These are phyloP conservation scores for Kuraishia hungarica DNA, from an alignment of 805 yeast species.

Conservation along the genomic window DNA sequence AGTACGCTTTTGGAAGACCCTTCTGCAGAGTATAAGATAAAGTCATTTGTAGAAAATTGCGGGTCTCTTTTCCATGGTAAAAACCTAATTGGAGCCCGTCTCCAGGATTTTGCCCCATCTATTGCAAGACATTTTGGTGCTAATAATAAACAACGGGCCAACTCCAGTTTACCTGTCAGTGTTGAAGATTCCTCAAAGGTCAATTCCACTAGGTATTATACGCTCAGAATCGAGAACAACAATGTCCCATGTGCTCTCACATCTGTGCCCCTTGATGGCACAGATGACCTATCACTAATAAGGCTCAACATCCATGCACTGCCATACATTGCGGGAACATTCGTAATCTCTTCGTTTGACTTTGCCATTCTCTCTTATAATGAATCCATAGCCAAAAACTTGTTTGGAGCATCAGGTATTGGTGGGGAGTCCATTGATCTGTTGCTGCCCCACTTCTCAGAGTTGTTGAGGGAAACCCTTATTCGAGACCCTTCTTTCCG, in stretches of 20 bases:
- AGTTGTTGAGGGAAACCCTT: slow-evolving; percentile 33
- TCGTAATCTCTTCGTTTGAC: slow-evolving; percentile 49
- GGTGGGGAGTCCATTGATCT: slow-evolving; percentile 40
- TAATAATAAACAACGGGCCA: background rate
- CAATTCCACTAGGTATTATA: slow-evolving; percentile 56
- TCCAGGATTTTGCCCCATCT: slow-evolving; percentile 8
- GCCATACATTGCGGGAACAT: slow-evolving; percentile 84
- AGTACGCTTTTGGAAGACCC: slow-evolving; percentile 10
- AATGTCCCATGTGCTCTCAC: slow-evolving; percentile 68
- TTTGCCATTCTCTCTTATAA: slow-evolving; percentile 63
- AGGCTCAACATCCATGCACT: slow-evolving; percentile 65
- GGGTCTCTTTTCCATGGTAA: slow-evolving; percentile 14
- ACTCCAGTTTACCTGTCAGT: slow-evolving; percentile 9
- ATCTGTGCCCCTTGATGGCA: slow-evolving; percentile 46
- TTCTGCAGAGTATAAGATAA: slow-evolving; percentile 11
- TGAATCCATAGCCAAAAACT: slow-evolving; percentile 64
- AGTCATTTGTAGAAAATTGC: slow-evolving; percentile 14
- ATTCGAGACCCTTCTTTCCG: slow-evolving; percentile 29
- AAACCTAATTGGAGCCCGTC: slow-evolving; percentile 4
- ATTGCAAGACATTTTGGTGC: background rate
- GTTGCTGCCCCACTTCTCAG: slow-evolving; percentile 56
- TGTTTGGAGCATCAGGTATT: slow-evolving; percentile 61
- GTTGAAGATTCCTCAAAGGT: slow-evolving; percentile 33
- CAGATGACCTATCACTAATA: slow-evolving; percentile 24
- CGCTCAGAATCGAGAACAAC: slow-evolving; percentile 33